Evolutionary conservation across 2,329 filamentous ascomycete genomes (phyloP).

Genomic region (Aureobasidium namibiae): DNA sequence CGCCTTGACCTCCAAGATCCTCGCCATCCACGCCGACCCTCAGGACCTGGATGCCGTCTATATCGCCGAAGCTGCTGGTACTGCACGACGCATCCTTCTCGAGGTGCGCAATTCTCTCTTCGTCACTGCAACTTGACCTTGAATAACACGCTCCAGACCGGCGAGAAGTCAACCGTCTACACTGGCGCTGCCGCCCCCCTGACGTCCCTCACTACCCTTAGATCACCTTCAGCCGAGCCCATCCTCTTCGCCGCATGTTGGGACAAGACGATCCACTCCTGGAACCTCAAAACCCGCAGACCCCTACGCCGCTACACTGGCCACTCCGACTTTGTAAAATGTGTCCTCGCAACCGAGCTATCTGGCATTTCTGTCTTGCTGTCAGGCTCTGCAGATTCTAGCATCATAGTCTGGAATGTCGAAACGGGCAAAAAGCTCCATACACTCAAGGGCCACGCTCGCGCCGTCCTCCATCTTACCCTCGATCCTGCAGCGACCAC

Average conservation of each 20-base stretch:
- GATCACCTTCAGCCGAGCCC: constrained; percentile 35
- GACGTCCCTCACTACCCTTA: constrained; percentile 58
- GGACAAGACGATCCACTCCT: constrained; percentile 90
- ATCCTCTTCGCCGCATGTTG: constrained; percentile 82
- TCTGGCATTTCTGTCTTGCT: constrained; percentile 48
- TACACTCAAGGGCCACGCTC: constrained; percentile 66
- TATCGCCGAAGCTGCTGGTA: constrained; percentile 80
- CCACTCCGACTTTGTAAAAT: constrained; percentile 88
- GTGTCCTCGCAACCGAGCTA: constrained; percentile 56
- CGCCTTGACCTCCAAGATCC: constrained; percentile 73
- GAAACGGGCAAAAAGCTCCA: constrained; percentile 60
- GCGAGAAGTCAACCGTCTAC: constrained; percentile 45
- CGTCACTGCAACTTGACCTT: not conserved
- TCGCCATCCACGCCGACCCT: constrained; percentile 65
- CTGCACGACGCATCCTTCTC: constrained; percentile 63
- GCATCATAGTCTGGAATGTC: constrained; percentile 68
- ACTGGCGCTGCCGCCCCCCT: constrained; percentile 72
- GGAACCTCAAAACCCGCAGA: constrained; percentile 55
- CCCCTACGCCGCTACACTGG: constrained; percentile 55
- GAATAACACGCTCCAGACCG: constrained; percentile 28
- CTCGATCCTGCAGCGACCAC: constrained; percentile 58
- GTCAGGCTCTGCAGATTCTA: constrained; percentile 40
- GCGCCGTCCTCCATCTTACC: constrained; percentile 71
- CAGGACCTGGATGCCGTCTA: constrained; percentile 55
- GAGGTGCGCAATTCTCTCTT: constrained; percentile 51